Base-by-base conservation (phyloP, 2,329 filamentous ascomycete genomes). In the Sclerotiophoma versabilis region DNA sequence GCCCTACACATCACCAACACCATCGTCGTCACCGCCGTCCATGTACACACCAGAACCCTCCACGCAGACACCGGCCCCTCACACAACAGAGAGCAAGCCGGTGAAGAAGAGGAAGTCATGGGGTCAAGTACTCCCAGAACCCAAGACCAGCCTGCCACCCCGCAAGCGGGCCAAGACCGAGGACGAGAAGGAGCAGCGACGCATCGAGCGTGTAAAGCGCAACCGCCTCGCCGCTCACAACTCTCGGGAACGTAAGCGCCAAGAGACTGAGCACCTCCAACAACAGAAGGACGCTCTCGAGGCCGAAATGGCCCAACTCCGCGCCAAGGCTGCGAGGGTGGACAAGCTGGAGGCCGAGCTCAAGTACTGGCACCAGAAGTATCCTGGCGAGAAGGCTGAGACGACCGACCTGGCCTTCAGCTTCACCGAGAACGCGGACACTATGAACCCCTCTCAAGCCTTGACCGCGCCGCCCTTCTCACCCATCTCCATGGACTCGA, bases 81-180 rank as follows among this genome's bases (percentile, higher is more conserved):
- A 65, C 22, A 50, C 65, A 48, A 48, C 63, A 49, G 59, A 60
- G 46, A 53, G 66, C 30, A 95, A 91, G 80, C 83, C 84, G 1
- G 79, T 83, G 29, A 97, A 97, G 86, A 97, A 97, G 86, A 84
- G 95, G 70, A 99, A 98, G 80, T 98, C 95, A 42, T 99, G 95
- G 95, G 95, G 95, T 43, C 95, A 99, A 77, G 91, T 96, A 75
- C 87, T 98, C 33, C 95, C 95, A 15, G 91, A 96, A 72, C 95
- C 95, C 36, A 98, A 97, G 84, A 98, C 95, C 26, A 96, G 93
- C 72, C 86, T 98, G 7, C 93, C 93, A 57, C 93, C 93, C 32
- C 88, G 93, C 64, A 99, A 99, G 86, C 92, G 95, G 59, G 95
- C 95, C 67, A 99, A 98, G 84, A 99, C 95, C 2, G 93, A 96